Base-by-base conservation (phyloP, 371 early-diverging fungal species). In the Mucor plumbeus region DNA sequence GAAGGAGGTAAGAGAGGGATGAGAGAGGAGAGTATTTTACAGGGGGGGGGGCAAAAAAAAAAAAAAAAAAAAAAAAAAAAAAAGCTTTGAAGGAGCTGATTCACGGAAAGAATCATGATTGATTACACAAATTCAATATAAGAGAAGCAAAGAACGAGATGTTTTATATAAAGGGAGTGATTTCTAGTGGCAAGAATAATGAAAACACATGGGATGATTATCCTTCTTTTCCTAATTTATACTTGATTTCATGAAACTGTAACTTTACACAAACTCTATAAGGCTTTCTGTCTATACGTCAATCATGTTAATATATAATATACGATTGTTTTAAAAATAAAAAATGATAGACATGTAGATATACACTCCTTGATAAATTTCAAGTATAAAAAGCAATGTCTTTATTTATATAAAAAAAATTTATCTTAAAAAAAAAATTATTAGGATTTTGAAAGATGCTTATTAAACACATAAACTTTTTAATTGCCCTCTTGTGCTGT, bases 41-140 rank as follows among this genome's bases (percentile, higher is more conserved):
- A 53, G 53, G 53, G 53, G 53, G 50, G 9, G 38, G 38, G n/a
- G n/a, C n/a, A n/a, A n/a, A n/a, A 26, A 26, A 26, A 26, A 26
- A 26, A 26, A 26, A 26, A 26, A 26, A 26, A 26, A 26, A 26
- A 26, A 26, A 26, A 26, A 87, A 76, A 98, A 97, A 39, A 98
- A 85, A 15, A 97, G 95, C 79, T 97, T 96, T 77, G 91, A 95
- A 26, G 95, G 94, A 8, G 91, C 90, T 64, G 97, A 88, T 39
- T 92, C 87, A 76, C 91, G 93, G 55, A 98, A 85, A 83, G 26
- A 53, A 53, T 26, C 13, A 53, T 53, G 31, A 31, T 26, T 53
- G 53, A 53, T 53, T 53, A 53, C 53, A 53, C 53, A 53, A 53
- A 31, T 5, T 14, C 53, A 53, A 31, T 53, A 31, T 53, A 14